A percentile compares a stretch with the other conserved stretches of the same genome.
Evolutionary conservation across 345 rosid genomes (phyloP).

Genomic region (Euphorbia lathyris): DNA sequence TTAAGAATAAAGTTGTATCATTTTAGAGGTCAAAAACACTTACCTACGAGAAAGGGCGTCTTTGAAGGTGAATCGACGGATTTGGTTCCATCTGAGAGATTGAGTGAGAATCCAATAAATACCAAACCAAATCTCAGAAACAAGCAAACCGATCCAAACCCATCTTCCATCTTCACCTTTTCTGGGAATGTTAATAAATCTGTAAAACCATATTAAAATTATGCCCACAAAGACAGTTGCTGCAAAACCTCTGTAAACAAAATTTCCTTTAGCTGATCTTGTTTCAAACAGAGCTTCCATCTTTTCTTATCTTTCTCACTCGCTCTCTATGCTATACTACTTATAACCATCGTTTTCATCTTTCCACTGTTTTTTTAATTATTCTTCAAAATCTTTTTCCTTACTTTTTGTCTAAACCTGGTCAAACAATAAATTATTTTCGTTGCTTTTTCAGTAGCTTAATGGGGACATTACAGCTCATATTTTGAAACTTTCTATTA

Average conservation of each 20-base stretch:
- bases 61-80: conserved; percentile 26
- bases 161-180: conserved; percentile 14
- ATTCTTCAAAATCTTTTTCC: too few species aligned
- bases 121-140: conserved; percentile 30
- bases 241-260: conserved; percentile 6
- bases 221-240: conserved; percentile 17
- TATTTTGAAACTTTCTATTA: too few species aligned
- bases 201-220: conserved; percentile 13
- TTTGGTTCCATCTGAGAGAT: conserved; percentile 23
- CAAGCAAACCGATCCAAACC: conserved; percentile 31
- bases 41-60: conserved; percentile 31
- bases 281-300: conserved; percentile 20
- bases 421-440: too few species aligned
- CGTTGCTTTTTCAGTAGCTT: too few species aligned
- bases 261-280: conserved; percentile 8
- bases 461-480: too few species aligned
- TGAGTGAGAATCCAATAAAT: conserved; percentile 29
- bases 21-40: too few species aligned
- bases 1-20: too few species aligned
- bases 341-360: too few species aligned
- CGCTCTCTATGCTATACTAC: too few species aligned
- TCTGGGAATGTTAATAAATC: conserved; percentile 14
- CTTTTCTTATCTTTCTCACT: conserved; percentile 30
- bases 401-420: too few species aligned
- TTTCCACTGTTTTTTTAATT: too few species aligned